Evolutionary conservation across 768 basidiomycete species (phyloP).

Genomic region (Neoboletus magnificus): DNA sequence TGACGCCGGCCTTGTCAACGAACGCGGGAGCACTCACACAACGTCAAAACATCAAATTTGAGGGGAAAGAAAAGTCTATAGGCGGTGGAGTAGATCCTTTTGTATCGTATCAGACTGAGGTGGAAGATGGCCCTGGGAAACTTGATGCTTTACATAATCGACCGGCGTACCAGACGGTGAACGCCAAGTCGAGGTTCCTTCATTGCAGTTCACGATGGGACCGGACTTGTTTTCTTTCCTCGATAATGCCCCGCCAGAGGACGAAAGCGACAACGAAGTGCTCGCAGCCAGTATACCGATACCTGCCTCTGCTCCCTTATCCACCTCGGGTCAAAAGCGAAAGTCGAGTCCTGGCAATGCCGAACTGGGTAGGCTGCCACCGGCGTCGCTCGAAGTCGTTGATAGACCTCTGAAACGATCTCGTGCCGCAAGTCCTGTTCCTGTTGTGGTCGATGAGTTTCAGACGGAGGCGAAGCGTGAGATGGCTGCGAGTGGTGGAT

Average conservation of each 20-base stretch:
- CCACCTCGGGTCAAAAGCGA: slow-evolving; percentile 20
- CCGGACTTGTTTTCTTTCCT: slow-evolving; percentile 34
- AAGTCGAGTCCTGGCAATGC: slow-evolving; percentile 16
- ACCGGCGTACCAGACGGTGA: no score
- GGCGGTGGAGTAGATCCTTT: background rate
- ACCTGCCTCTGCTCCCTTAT: background rate
- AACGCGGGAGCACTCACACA: no score
- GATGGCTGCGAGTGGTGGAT: slow-evolving; percentile 82
- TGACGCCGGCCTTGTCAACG: no score
- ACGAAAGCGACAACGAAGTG: slow-evolving; percentile 28
- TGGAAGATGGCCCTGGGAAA: background rate
- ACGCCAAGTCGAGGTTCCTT: background rate
- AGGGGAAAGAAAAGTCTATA: no score
- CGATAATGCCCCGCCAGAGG: slow-evolving; percentile 16
- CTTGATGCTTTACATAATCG: slow-evolving; percentile 4
- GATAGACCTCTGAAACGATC: slow-evolving; percentile 49
- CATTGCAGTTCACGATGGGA: slow-evolving; percentile 12
- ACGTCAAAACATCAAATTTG: no score
- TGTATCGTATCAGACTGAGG: no score
- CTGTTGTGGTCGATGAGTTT: slow-evolving; percentile 88
- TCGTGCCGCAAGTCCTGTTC: slow-evolving; percentile 59
- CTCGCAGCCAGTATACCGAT: background rate
- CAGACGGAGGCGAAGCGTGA: slow-evolving; percentile 93
- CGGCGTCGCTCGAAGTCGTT: slow-evolving; percentile 27
- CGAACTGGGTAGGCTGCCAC: slow-evolving; percentile 3